Evolutionary conservation across 345 rosid species (phyloP), one percentile per base, ranked within the genome.

Genomic region (Eucalyptus urophylla): DNA sequence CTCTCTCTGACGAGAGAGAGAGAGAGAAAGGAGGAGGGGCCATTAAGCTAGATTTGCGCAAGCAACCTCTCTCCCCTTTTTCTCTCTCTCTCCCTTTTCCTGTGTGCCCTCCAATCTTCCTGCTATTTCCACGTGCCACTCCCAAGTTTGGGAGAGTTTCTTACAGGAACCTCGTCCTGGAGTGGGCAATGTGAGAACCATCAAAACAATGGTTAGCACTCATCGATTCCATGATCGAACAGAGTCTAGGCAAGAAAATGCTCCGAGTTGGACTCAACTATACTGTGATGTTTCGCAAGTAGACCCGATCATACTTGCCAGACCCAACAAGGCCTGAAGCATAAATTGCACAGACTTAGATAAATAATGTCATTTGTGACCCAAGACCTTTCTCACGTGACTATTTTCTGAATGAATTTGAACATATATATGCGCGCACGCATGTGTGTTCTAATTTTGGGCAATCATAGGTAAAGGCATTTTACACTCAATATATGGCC

Each of bases 41-140:
- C 80, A 69, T 69, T 5, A 69, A 69, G 80, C 80, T 72, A 72
- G 81, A 72, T 72, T 72, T 37, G 81, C 81, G 81, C 81, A 69
- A 69, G 80, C 25, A 72, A 37, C 14, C 83, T 40, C 83, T 4
- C 25, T 14, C 17, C 6, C 24, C 17, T 29, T 16, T 31, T 5
- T 16, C 44, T 69, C 80, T 72, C 44, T 72, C 44, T 72, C 81
- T 19, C 81, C 40, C 45, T 11, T 37, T 22, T 27, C 80, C 21
- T 33, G 6, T 69, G 81, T 33, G 44, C 25, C 81, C 44, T 72
- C 81, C 81, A 3, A 72, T 33, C 3, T 19, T 72, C 44, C 81
- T 72, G 7, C 81, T 72, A 31, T 31, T 72, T 37, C 81, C 81
- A 72, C 44, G 45, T 40, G 83, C 80, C 12, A 3, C 40, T 67